Percentiles rank a stretch among this genome's conserved stretches.
Conservation (phyloP, 1,284 basidiomycete species). For the Porodaedalea pini region DNA sequence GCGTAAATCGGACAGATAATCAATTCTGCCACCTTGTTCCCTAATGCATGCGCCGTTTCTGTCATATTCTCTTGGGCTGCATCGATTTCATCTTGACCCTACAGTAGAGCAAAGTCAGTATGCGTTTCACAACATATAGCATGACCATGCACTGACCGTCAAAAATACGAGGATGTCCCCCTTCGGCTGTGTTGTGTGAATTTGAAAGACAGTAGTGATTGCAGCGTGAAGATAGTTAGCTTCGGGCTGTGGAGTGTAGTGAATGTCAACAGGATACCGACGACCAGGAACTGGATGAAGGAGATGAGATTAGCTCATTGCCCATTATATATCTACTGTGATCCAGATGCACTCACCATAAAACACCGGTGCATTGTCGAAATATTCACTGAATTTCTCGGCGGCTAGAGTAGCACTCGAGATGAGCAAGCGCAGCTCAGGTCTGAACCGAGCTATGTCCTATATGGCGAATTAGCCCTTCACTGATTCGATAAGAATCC, state of each 20-base stretch:
- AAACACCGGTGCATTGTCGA: slow-evolving; percentile 91
- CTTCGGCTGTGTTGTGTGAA: slow-evolving; percentile 96
- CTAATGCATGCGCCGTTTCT: slow-evolving; percentile 91
- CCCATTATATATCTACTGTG: background rate
- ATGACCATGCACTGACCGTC: slow-evolving; percentile 56
- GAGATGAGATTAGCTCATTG: background rate
- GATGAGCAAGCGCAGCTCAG: slow-evolving; percentile 87
- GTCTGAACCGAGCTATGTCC: slow-evolving; percentile 97
- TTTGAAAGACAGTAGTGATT: slow-evolving; percentile 98
- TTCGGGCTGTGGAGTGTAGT: slow-evolving; percentile 96
- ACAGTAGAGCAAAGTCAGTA: slow-evolving; percentile 7
- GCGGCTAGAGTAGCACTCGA: slow-evolving; percentile 97
- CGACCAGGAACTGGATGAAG: slow-evolving; percentile 82
- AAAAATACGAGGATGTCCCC: slow-evolving; percentile 99
- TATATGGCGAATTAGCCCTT: slow-evolving; percentile 32
- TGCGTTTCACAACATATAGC: background rate
- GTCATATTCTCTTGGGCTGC: slow-evolving; percentile 93
- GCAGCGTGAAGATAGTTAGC: slow-evolving; percentile 98
- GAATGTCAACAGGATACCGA: slow-evolving; percentile 96
- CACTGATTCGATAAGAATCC: slow-evolving; percentile 25
- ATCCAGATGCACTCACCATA: slow-evolving; percentile 54
- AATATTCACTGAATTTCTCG: slow-evolving; percentile 94
- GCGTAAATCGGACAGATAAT: slow-evolving; percentile 98
- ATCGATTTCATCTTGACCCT: slow-evolving; percentile 99
- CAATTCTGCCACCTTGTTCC: slow-evolving; percentile 94